phyloP scores from a whole-genome alignment of 225 moss, liverwort and hornwort species.

The Rhytidiadelphus loreus region DNA sequence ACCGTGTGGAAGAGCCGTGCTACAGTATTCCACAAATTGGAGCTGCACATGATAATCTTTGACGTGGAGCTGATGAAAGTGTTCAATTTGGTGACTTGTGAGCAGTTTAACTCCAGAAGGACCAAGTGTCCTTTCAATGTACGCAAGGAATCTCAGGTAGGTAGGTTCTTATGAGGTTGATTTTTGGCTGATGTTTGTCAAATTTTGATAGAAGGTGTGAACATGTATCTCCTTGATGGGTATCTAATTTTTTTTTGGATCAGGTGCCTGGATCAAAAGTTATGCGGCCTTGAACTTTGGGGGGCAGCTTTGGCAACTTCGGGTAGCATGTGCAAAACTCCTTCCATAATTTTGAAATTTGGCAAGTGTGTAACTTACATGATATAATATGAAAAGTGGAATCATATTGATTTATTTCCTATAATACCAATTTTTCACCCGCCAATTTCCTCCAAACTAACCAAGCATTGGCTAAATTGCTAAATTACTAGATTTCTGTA shows the following conservation, averaged over 20 bases:
- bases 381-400: background rate
- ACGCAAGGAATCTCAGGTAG: background rate
- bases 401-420: too few relatives aligned
- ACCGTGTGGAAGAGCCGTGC: background rate
- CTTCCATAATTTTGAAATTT: background rate
- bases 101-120: background rate
- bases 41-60: background rate
- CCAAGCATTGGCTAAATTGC: too few relatives aligned
- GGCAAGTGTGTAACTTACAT: too few relatives aligned
- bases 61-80: background rate
- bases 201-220: background rate
- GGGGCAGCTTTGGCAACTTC: rapidly evolving
- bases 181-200: background rate
- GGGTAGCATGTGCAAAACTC: background rate
- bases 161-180: background rate
- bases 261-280: rapidly evolving
- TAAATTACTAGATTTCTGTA: too few relatives aligned
- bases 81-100: background rate
- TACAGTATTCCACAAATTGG: background rate
- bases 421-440: too few relatives aligned
- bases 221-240: too few relatives aligned
- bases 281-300: background rate
- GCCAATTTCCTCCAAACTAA: too few relatives aligned
- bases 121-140: background rate
- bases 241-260: background rate